These are phyloP conservation scores for Psilocybe azurescens DNA, from an alignment of 768 basidiomycete species.

Conservation along the genomic window DNA sequence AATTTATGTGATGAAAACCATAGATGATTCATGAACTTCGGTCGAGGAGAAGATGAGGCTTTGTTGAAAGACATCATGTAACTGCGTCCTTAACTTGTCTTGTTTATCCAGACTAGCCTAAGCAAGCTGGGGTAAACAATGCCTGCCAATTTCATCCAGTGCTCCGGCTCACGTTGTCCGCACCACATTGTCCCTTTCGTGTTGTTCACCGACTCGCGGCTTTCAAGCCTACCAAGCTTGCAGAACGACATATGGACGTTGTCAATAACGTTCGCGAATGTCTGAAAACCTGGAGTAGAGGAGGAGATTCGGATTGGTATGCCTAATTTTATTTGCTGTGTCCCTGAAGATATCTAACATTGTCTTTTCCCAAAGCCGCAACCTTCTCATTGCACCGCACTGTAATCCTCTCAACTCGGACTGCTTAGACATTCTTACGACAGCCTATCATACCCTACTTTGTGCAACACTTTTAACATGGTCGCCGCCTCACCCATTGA, in stretches of 20 bases:
- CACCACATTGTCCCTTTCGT: constrained; percentile 5
- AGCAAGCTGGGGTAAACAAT: constrained; percentile 20
- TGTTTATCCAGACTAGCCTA: constrained; percentile 22
- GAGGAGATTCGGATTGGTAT: constrained; percentile 70
- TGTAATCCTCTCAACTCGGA: constrained; percentile 59
- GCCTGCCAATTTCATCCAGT: constrained; percentile 19
- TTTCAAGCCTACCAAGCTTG: constrained; percentile 2
- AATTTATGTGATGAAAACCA: too few species aligned
- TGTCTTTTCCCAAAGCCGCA: constrained; percentile 50
- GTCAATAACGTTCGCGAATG: constrained; percentile 55
- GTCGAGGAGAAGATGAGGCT: too few species aligned
- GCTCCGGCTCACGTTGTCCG: constrained; percentile 16
- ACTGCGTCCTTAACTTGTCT: not conserved
- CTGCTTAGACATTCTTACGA: constrained; percentile 61
- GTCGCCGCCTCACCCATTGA: constrained; percentile 51
- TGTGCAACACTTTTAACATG: constrained; percentile 63
- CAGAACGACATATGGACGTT: constrained; percentile 56
- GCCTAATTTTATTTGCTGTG: constrained; percentile 23
- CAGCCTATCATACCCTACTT: constrained; percentile 72
- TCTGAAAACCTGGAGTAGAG: constrained; percentile 58
- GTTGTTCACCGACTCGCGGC: constrained; percentile 12
- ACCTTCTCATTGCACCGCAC: constrained; percentile 64
- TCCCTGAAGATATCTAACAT: constrained; percentile 10
- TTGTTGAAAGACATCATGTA: not conserved
- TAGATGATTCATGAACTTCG: too few species aligned